phyloP scores from a whole-genome alignment of 1,284 basidiomycete genomes.

The Ustanciosporium gigantosporum region DNA sequence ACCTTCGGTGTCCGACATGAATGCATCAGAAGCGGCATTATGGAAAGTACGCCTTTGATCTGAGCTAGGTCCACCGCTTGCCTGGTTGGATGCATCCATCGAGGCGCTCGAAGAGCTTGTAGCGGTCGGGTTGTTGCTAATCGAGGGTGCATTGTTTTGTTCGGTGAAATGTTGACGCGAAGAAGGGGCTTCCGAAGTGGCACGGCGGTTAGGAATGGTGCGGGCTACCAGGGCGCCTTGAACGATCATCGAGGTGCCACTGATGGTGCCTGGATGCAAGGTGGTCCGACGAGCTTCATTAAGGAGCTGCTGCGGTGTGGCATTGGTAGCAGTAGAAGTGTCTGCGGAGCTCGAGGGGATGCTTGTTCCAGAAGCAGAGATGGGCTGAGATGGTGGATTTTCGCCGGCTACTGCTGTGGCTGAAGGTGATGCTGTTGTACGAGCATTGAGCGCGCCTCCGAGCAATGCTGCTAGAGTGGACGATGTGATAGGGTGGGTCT shows the following conservation, averaged over 20 bases:
- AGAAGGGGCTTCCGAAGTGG: neutral
- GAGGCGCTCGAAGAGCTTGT: no score
- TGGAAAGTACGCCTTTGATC: no score
- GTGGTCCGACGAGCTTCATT: constrained; percentile 6
- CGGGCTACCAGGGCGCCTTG: constrained; percentile 55
- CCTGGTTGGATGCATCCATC: no score
- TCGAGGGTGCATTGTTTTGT: neutral
- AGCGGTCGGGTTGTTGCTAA: no score
- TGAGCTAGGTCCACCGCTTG: no score
- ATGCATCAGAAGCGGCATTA: no score
- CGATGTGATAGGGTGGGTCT: neutral
- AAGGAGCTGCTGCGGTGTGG: constrained; percentile 3
- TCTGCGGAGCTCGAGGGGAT: neutral
- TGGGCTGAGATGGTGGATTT: neutral
- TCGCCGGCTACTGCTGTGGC: no score
- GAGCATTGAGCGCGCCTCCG: constrained; percentile 5
- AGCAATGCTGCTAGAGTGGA: constrained; percentile 12
- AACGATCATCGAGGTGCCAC: constrained; percentile 57
- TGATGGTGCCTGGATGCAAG: constrained; percentile 31
- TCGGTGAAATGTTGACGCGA: neutral
- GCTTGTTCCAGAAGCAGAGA: neutral
- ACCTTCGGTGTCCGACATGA: constrained; percentile 10
- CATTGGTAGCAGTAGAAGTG: neutral
- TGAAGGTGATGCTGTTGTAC: neutral
- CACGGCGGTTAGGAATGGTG: constrained; percentile 16